A percentile compares a stretch with the other conserved stretches of the same genome.
Evolutionary conservation across 345 rosid species (phyloP).

Genomic region (Bruguiera sexangula): DNA sequence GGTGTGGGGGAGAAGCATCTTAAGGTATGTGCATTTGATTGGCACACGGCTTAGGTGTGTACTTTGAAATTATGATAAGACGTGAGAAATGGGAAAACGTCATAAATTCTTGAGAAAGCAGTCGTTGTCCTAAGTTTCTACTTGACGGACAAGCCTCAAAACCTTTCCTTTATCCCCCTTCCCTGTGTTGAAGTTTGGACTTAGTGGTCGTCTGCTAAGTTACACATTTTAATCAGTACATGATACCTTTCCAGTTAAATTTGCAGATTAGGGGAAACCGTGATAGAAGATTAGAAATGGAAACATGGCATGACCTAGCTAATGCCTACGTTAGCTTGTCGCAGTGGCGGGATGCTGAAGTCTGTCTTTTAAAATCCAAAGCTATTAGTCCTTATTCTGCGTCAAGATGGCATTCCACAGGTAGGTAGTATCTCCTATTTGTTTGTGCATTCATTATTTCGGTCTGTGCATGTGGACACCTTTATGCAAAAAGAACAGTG

Average conservation of each 20-base stretch:
- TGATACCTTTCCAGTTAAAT: background rate
- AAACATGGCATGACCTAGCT: constrained; percentile 79
- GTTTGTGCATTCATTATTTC: background rate
- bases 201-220: too few relatives aligned
- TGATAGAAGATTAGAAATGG: constrained; percentile 51
- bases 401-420: constrained; percentile 51
- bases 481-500: background rate
- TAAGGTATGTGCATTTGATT: constrained; percentile 38
- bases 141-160: too few relatives aligned
- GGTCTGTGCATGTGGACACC: background rate
- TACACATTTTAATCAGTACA: background rate
- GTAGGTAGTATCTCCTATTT: constrained; percentile 21
- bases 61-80: too few relatives aligned
- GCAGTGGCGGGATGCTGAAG: constrained; percentile 73
- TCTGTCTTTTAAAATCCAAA: constrained; percentile 68
- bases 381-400: constrained; percentile 56
- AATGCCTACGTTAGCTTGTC: constrained; percentile 57
- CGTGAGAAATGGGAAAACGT: too few relatives aligned
- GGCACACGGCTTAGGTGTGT: background rate
- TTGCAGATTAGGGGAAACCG: constrained; percentile 37
- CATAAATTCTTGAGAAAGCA: too few relatives aligned
- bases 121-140: too few relatives aligned
- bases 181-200: too few relatives aligned
- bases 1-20: constrained; percentile 38
- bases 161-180: too few relatives aligned